A percentile compares a stretch with the other conserved stretches of the same genome.
Conservation (phyloP, 306 rosid genomes). For the apple (Malus domestica) region ASM211411v1 NC_041803.1:22536501-22537000, state of each 20-base stretch:
- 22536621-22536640: conserved; percentile 90
- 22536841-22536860: background rate
- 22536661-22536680: conserved; percentile 98
- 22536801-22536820: conserved; percentile 64
- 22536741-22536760: conserved; percentile 95
- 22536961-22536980: conserved; percentile 98
- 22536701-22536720: conserved; percentile 98
- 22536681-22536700: conserved; percentile 95
- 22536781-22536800: conserved; percentile 99
- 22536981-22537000: conserved; percentile 90
- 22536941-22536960: conserved; percentile 98
- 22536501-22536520: conserved; percentile 68
- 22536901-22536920: background rate
- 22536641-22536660: conserved; percentile 97
- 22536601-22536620: conserved; percentile 29
- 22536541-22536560: conserved; percentile 9
- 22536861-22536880: background rate
- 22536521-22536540: conserved; percentile 27
- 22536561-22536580: background rate
- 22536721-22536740: conserved; percentile 99
- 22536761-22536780: conserved; percentile 98
- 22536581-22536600: background rate
- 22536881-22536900: background rate
- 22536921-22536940: conserved; percentile 16
- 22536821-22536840: conserved; percentile 1